Evolutionary conservation across 768 basidiomycete species (phyloP).

Genomic region (Myochromella boudieri): DNA sequence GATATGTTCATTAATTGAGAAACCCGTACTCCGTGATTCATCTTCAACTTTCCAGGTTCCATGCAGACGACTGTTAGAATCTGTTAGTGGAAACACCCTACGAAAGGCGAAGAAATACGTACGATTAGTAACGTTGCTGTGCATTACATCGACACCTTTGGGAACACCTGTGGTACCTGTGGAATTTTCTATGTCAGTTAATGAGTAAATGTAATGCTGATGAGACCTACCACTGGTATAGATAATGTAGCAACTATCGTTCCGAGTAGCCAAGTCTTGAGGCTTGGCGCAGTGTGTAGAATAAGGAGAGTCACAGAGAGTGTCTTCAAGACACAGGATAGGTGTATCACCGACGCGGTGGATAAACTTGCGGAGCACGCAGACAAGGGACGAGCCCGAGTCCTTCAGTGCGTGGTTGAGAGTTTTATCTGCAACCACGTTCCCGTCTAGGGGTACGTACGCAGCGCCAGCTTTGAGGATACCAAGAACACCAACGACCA

Average conservation of each 20-base stretch:
- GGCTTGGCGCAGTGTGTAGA: constrained; percentile 33
- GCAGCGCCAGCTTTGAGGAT: constrained; percentile 57
- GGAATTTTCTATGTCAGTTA: background rate
- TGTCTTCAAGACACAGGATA: constrained; percentile 23
- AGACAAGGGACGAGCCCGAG: constrained; percentile 40
- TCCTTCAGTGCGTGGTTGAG: constrained; percentile 49
- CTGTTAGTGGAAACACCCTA: background rate
- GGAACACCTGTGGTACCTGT: constrained; percentile 60
- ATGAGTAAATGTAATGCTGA: background rate
- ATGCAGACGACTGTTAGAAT: constrained; percentile 30
- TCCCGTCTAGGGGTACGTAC: constrained; percentile 59
- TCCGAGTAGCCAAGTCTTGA: constrained; percentile 33
- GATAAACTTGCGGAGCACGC: constrained; percentile 41
- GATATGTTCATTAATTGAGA: constrained; percentile 62
- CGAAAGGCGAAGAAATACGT: constrained; percentile 26
- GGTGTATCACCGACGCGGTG: constrained; percentile 23
- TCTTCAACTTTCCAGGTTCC: constrained; percentile 53
- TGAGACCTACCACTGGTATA: constrained; percentile 54
- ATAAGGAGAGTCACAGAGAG: constrained; percentile 25
- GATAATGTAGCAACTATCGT: constrained; percentile 54
- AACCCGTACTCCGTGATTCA: constrained; percentile 53
- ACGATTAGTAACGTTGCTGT: constrained; percentile 60
- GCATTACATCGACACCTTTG: constrained; percentile 60
- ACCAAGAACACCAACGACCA: constrained; percentile 55
- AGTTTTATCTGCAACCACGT: constrained; percentile 51